A percentile compares a stretch with the other conserved stretches of the same genome.
phyloP scores from a whole-genome alignment of 768 basidiomycete genomes.

The Phaeolepiota aurea region DNA sequence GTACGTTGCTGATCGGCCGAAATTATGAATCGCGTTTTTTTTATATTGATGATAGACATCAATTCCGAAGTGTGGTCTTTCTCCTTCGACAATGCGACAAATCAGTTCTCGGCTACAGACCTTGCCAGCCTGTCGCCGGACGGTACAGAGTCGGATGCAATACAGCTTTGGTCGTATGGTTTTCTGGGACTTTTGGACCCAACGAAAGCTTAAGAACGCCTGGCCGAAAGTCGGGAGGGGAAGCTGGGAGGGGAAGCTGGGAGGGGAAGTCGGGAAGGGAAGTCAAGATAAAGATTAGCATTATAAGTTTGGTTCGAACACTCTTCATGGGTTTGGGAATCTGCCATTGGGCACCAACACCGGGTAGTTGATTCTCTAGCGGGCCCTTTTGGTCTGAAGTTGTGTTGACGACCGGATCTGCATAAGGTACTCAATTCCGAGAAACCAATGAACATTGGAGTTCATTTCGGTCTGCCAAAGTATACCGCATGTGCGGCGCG shows the following conservation, averaged over 20 bases:
- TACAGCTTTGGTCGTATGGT: conserved; percentile 33
- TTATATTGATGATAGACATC: conserved; percentile 21
- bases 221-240: background rate
- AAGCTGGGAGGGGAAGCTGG: background rate
- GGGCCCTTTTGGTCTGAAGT: no score
- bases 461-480: no score
- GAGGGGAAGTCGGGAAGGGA: background rate
- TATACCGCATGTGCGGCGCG: no score
- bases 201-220: background rate
- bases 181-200: conserved; percentile 30
- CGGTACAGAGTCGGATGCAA: conserved; percentile 35
- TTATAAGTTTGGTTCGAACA: no score
- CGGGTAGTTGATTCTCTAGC: no score
- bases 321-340: no score
- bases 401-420: no score
- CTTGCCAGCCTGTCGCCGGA: conserved; percentile 26
- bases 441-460: no score
- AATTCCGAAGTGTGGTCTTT: conserved; percentile 34
- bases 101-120: conserved; percentile 27
- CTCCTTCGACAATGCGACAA: conserved; percentile 23
- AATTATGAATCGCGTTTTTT: conserved; percentile 4
- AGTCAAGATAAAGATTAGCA: no score
- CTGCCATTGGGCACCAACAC: no score
- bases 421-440: no score
- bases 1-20: conserved; percentile 11